Evolutionary conservation across 345 rosid species (phyloP), one percentile per base, ranked within the genome.

Genomic region (Abelmoschus esculentus): DNA sequence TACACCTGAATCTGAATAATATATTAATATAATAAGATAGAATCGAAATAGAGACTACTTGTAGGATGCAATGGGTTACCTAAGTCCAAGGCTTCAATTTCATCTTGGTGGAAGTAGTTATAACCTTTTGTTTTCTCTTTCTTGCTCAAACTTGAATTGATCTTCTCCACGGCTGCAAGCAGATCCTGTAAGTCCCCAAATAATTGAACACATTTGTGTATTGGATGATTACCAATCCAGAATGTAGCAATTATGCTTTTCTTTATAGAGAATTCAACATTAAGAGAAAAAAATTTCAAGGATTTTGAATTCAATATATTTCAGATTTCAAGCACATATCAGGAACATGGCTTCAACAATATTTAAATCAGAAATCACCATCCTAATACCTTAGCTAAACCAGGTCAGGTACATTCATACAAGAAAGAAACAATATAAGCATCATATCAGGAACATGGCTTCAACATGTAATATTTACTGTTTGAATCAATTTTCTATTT

Each of bases 111-210:
- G 79, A 90, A 80, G 75, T 82, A 79, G 70, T 52, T 74, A 13
- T 32, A 69, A 70, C 83, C 89, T 42, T 76, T 74, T 40, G 72
- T 59, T 52, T 76, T 73, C 55, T 73, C 81, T 81, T 84, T 89
- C 77, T 72, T 66, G 66, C 79, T 73, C 71, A 90, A 83, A 76
- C 75, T 74, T 12, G 76, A 72, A 78, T 87, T 90, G 64, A 89
- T 84, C 81, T 87, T 90, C 78, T 85, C 84, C 61, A 84, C 86
- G 53, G 97, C 96, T 63, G 74, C 70, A 31, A 84, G 75, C 78
- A 93, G 74, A 78, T 90, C 96, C 98, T 93, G 84, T 73, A 76
- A 15, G 0, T 10, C 32, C n/a, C 52, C 67, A 52, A 12, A 47
- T 8, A 3, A 38, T 59, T 50, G 66, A 69, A 32, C 55, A 77